A percentile compares a stretch with the other conserved stretches of the same genome.
phyloP scores from a whole-genome alignment of 352 stramenopile species.

The Phytophthora pisi region DNA sequence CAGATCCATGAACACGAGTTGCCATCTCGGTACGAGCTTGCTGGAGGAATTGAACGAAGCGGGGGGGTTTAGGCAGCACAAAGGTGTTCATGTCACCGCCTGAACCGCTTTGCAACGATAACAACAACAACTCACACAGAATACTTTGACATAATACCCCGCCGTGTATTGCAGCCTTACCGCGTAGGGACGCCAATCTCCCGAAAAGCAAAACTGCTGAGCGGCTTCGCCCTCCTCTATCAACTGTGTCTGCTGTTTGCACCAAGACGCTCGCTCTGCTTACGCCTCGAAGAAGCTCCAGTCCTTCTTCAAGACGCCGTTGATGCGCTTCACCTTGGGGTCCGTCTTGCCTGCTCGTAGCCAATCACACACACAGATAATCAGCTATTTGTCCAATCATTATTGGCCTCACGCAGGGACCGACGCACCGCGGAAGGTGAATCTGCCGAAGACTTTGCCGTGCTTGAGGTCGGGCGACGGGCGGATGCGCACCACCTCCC shows the following conservation, averaged over 20 bases:
- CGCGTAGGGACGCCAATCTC: background rate
- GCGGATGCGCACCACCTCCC: conserved; percentile 81
- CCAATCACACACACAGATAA: conserved; percentile 13
- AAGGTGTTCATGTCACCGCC: background rate
- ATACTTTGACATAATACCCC: conserved; percentile 35
- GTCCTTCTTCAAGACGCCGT: conserved; percentile 79
- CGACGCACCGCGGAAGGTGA: conserved; percentile 81
- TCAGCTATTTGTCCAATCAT: background rate
- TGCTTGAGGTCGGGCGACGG: conserved; percentile 83
- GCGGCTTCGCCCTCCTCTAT: conserved; percentile 3
- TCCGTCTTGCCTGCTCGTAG: conserved; percentile 67
- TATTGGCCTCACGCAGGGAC: background rate
- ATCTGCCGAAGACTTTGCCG: conserved; percentile 82
- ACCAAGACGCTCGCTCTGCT: background rate
- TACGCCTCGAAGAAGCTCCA: conserved; percentile 45
- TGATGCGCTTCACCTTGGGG: conserved; percentile 75
- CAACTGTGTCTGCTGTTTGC: background rate
- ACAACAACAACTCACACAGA: background rate
- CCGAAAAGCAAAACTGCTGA: background rate
- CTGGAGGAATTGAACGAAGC: background rate
- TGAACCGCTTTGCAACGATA: too few species aligned
- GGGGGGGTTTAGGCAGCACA: background rate
- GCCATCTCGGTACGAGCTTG: background rate
- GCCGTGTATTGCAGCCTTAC: conserved; percentile 39
- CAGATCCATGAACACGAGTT: background rate